Percentiles rank a stretch among this genome's conserved stretches.
Evolutionary conservation across 83 land plant genomes (phyloP).

Genomic region (Isoetes engelmannii): DNA sequence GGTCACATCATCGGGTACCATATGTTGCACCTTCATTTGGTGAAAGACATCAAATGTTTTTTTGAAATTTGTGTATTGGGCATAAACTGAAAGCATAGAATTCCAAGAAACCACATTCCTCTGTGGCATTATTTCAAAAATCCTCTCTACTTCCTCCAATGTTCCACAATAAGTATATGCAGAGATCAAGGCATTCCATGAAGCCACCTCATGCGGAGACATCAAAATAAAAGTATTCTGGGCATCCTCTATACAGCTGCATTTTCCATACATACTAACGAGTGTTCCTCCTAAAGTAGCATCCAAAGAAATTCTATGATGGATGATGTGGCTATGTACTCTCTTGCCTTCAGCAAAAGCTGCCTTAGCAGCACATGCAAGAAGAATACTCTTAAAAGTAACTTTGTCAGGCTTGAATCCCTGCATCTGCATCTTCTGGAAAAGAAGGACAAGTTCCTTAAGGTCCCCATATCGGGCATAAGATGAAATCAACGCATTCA

Average conservation of each 20-base stretch:
- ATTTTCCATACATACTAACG: no score
- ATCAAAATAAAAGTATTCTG: no score
- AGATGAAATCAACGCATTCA: not conserved
- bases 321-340: no score
- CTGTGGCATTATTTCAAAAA: not conserved
- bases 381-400: no score
- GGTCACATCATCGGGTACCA: not conserved
- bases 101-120: constrained; percentile 4
- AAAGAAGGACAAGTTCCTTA: not conserved
- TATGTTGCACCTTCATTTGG: not conserved
- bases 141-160: not conserved
- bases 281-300: no score
- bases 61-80: not conserved
- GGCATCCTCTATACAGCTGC: no score
- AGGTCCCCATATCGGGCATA: not conserved
- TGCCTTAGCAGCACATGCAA: no score
- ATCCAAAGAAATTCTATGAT: no score
- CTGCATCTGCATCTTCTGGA: not conserved
- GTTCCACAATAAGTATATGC: not conserved
- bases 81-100: not conserved
- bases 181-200: constrained; percentile 2
- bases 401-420: no score
- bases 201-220: not conserved
- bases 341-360: no score
- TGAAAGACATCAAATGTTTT: not conserved